These are phyloP conservation scores for Kluyveromyces dobzhanskii DNA, from an alignment of 805 yeast species.

Conservation along the genomic window DNA sequence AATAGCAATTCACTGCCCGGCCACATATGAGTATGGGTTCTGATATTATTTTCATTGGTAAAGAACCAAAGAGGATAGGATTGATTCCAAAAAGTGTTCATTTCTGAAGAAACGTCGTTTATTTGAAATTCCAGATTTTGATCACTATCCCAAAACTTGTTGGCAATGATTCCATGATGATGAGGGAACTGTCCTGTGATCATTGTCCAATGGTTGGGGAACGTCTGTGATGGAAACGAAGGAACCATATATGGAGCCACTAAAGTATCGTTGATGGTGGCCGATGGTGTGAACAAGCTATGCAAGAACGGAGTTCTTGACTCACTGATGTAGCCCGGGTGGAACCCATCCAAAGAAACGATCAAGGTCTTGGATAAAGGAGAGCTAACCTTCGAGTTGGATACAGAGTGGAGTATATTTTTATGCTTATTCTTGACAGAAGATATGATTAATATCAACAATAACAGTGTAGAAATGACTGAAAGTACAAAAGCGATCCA, in stretches of 20 bases:
- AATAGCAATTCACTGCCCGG: slow-evolving; percentile 75
- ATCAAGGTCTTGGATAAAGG: slow-evolving; percentile 65
- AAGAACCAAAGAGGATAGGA: slow-evolving; percentile 75
- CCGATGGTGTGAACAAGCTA: slow-evolving; percentile 38
- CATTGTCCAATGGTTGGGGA: slow-evolving; percentile 88
- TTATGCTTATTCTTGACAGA: neutral
- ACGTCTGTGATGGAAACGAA: slow-evolving; percentile 80
- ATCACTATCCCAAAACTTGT: slow-evolving; percentile 40
- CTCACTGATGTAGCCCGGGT: slow-evolving; percentile 73
- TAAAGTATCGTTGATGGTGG: slow-evolving; percentile 34
- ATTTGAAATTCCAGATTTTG: slow-evolving; percentile 42
- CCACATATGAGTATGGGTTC: slow-evolving; percentile 75
- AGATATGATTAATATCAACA: neutral
- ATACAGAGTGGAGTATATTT: neutral
- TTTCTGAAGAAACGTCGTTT: neutral
- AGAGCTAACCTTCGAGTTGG: too few species aligned
- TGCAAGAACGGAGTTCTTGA: slow-evolving; percentile 65
- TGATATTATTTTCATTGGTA: slow-evolving; percentile 23
- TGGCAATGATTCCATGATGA: slow-evolving; percentile 73
- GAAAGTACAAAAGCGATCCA: slow-evolving; percentile 1
- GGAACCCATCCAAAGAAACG: slow-evolving; percentile 82
- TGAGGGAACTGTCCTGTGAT: slow-evolving; percentile 81
- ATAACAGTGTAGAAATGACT: neutral
- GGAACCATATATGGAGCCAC: slow-evolving; percentile 75
- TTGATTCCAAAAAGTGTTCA: slow-evolving; percentile 29